Conservation (phyloP, 139 green algal species). For the Chlorella sp. region DNA sequence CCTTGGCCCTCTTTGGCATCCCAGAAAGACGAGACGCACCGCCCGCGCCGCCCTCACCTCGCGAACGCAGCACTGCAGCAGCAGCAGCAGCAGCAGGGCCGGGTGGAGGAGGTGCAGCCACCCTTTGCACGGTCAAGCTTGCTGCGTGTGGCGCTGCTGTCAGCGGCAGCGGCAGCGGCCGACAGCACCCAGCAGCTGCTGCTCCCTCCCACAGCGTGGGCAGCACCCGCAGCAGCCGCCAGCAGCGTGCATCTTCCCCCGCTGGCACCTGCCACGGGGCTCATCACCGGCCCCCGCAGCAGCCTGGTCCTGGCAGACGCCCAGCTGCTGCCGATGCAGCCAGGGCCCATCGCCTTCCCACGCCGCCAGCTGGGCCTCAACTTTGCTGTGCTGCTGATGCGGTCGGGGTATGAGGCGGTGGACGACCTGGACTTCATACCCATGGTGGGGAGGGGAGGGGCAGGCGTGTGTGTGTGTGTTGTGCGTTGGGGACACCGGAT, state of each 20-base stretch:
- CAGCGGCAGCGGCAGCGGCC: not conserved
- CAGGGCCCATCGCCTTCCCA: constrained; percentile 47
- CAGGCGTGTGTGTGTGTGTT: no score
- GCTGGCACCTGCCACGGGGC: not conserved
- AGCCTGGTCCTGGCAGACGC: constrained; percentile 8
- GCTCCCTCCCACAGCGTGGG: no score
- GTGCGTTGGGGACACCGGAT: no score
- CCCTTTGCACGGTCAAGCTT: not conserved
- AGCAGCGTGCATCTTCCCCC: not conserved
- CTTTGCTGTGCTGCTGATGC: constrained; percentile 90
- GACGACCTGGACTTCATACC: constrained; percentile 85
- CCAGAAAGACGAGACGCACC: no score
- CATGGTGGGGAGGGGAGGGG: constrained; percentile 60
- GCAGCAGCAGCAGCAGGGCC: not conserved
- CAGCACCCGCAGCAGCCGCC: not conserved
- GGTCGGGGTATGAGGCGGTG: constrained; percentile 80
- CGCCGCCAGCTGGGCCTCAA: constrained; percentile 63
- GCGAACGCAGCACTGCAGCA: not conserved
- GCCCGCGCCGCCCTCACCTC: no score
- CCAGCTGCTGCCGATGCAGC: constrained; percentile 29
- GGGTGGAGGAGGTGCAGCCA: not conserved
- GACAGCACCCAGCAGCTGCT: no score
- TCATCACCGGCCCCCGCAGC: not conserved
- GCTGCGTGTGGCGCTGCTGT: constrained; percentile 13
- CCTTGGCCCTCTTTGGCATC: no score